Evolutionary conservation across 1,284 basidiomycete genomes (phyloP), one percentile per base, ranked within the genome.

Genomic region (Chalciporus piperatoides): DNA sequence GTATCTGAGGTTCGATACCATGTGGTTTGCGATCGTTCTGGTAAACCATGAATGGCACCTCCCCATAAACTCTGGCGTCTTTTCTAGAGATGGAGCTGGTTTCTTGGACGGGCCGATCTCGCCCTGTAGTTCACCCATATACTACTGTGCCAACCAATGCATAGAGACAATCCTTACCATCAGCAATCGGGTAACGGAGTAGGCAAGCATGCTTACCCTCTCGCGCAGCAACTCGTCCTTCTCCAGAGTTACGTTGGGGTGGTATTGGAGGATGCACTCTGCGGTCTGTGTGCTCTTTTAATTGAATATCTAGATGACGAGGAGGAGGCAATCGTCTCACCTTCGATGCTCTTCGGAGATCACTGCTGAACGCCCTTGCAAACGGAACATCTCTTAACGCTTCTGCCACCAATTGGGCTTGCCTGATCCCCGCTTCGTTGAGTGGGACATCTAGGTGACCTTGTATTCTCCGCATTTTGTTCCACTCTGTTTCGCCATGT

Each of bases 401-500:
- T 49, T 74, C 67, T 3, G 76, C 83, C 6, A 80, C 75, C 50
- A 75, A 65, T 52, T 59, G 59, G 12, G 84, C 82, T 64, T 90
- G 86, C 47, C 68, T 65, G 43, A 73, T 49, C 9, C 86, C 86
- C 2, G 64, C 66, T 8, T 71, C 74, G 57, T 90, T 87, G 57
- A 90, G 69, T 27, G 64, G 55, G 11, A 81, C 82, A 65, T 90
- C 83, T 51, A 79, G 59, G 4, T 89, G 86, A 38, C 87, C 86
- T 70, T 90, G 86, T 42, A 87, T 77, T 51, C 85, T 79, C 23
- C 71, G 71, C 9, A 69, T 64, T 46, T 71, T 68, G 63, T 89
- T 90, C 60, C 77, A 80, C 42, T 80, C 74, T 25, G 86, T 90
- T 69, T 90, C 86, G 28, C 86, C 87, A 58, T 90, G 87, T 40